Base-by-base conservation (phyloP, 495 filamentous ascomycete species). In the Penicillium bialowiezense region DNA sequence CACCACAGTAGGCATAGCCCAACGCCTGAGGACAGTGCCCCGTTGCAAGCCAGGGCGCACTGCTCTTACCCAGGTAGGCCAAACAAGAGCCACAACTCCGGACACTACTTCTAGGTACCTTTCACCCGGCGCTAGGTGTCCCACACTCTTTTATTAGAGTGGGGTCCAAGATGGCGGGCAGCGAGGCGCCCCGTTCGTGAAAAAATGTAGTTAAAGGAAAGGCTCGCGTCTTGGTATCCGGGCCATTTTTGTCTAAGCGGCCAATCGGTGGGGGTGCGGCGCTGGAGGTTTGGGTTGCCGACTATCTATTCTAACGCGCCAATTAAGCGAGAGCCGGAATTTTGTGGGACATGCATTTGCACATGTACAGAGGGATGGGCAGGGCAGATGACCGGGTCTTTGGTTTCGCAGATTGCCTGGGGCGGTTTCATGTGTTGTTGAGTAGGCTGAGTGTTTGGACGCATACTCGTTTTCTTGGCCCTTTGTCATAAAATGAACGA, bases 201-300 rank as follows among this genome's bases (percentile, higher is more conserved):
- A 59, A 57, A 50, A 48, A 21, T 44, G 41, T 53, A 32, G 31
- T 42, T 54, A 51, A 24, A 32, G 59, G 56, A 63, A 63, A 63
- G 59, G 59, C 53, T 56, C 59, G 53, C 48, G 59, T 50, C 56
- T 57, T 56, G 56, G 51, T 48, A 44, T 41, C 17, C 28, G 28
- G 29, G 26, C 12, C 12, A 10, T 21, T 13, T 31, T 20, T 29
- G 41, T 36, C 13, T 43, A 14, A 23, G 21, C 24, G 32, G 34
- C 43, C 50, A 58, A 58, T 54, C 44, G 37, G 31, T 12, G 24
- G 13, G 13, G 34, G 26, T 2, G 38, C 12, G 32, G 41, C n/a
- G 36, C 18, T 43, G 41, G 36, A 35, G 43, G 23, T 15, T 43
- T 31, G 17, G 24, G 21, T 29, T 40, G 47, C 51, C 45, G 44